Conservation (phyloP, 495 filamentous ascomycete species). For the Annulohypoxylon maeteangense region DNA sequence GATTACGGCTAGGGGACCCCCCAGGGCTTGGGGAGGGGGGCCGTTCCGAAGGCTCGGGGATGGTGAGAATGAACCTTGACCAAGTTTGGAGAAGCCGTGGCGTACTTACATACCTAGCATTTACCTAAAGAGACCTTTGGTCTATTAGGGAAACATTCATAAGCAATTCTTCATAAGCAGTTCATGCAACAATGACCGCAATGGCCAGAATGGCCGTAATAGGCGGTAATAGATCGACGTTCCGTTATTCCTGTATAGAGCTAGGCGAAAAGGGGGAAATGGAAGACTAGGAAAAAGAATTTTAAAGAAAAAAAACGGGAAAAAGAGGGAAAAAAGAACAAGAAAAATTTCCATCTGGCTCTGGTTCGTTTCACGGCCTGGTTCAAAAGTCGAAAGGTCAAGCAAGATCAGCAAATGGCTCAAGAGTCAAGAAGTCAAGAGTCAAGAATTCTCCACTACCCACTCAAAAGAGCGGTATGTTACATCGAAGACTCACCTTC, state of each 20-base stretch:
- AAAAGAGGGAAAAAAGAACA: constrained; percentile 10
- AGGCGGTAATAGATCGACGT: constrained; percentile 12
- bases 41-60: constrained; percentile 29
- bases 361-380: constrained; percentile 27
- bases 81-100: constrained; percentile 15
- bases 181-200: not conserved
- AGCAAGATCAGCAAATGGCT: constrained; percentile 39
- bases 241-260: constrained; percentile 24
- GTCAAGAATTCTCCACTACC: constrained; percentile 27
- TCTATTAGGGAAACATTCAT: not conserved
- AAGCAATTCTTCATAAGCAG: not conserved
- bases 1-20: constrained; percentile 15
- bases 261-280: constrained; percentile 27
- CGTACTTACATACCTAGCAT: constrained; percentile 3
- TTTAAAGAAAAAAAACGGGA: constrained; percentile 7
- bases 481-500: constrained; percentile 29
- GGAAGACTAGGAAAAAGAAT: too few species aligned
- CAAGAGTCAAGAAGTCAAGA: constrained; percentile 5
- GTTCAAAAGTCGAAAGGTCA: constrained; percentile 36
- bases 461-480: constrained; percentile 40
- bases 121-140: not conserved
- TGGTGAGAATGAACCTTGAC: not conserved
- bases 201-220: too few species aligned
- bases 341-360: constrained; percentile 19
- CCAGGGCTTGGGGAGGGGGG: constrained; percentile 3